A percentile compares a stretch with the other conserved stretches of the same genome.
These are phyloP conservation scores for Arthroderma uncinatum DNA, from an alignment of 2,329 filamentous ascomycete genomes.

Conservation along the genomic window DNA sequence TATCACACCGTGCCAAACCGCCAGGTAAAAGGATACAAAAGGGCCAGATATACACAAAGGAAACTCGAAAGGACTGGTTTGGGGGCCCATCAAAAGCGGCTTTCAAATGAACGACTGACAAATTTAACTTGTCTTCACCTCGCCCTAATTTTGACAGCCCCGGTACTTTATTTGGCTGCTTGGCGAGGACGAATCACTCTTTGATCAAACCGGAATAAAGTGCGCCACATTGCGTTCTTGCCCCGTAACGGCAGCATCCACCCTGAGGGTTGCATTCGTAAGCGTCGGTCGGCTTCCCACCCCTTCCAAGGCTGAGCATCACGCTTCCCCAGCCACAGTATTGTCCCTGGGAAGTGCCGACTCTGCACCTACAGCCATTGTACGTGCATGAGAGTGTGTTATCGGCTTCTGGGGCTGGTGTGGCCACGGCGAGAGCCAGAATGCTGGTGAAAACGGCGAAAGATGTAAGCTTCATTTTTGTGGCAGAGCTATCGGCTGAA, in stretches of 20 bases:
- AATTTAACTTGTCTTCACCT: no score
- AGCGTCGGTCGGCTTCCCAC: not conserved
- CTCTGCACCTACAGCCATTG: not conserved
- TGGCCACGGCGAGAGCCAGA: not conserved
- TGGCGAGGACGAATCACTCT: no score
- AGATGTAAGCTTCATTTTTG: slow-evolving; percentile 1
- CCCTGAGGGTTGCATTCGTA: not conserved
- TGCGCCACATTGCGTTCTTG: not conserved
- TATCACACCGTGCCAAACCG: no score
- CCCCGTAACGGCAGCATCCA: not conserved
- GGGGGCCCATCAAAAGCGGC: no score
- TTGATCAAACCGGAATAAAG: no score
- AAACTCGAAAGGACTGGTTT: no score
- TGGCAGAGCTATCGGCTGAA: not conserved
- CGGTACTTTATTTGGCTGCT: no score
- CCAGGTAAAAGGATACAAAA: no score
- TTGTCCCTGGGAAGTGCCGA: not conserved
- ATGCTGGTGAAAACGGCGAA: slow-evolving; percentile 3
- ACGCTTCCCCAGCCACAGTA: not conserved
- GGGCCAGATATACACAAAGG: no score
- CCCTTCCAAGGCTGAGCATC: not conserved
- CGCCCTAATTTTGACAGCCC: no score
- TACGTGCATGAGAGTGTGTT: not conserved
- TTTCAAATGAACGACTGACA: no score
- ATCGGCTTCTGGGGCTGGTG: not conserved